A percentile compares a stretch with the other conserved stretches of the same genome.
Conservation (phyloP, 768 basidiomycete genomes). For the Suillus luteus region DNA sequence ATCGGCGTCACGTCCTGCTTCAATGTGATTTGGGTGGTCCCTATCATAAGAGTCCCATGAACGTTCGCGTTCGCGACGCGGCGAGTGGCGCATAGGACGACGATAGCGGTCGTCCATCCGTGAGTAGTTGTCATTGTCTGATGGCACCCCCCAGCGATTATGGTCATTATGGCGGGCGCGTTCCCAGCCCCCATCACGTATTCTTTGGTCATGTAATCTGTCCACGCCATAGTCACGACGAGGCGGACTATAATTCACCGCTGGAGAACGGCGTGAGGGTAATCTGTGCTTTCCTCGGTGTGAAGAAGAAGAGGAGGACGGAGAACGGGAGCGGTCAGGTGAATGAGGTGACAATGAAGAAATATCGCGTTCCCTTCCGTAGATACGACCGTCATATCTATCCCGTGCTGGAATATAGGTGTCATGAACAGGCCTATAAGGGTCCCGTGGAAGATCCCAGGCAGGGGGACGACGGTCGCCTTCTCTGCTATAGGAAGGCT, state of each 20-base stretch:
- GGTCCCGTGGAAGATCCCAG: conserved; percentile 28
- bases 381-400: conserved; percentile 26
- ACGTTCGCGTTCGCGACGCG: conserved; percentile 21
- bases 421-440: conserved; percentile 22
- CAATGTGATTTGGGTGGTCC: conserved; percentile 14
- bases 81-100: conserved; percentile 16
- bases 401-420: conserved; percentile 25
- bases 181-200: conserved; percentile 40
- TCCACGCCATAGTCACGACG: conserved; percentile 38
- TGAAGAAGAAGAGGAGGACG: conserved; percentile 36
- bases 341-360: conserved; percentile 30
- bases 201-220: conserved; percentile 36
- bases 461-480: conserved; percentile 27
- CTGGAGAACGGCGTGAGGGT: conserved; percentile 41
- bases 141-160: conserved; percentile 15
- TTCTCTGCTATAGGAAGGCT: conserved; percentile 24
- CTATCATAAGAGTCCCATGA: conserved; percentile 17
- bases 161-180: conserved; percentile 24
- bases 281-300: conserved; percentile 35
- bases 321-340: conserved; percentile 42
- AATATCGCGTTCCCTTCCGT: conserved; percentile 24
- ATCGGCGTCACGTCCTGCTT: conserved; percentile 12
- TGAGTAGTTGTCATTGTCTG: conserved; percentile 12
- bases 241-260: conserved; percentile 40
- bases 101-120: conserved; percentile 16